Conservation (phyloP, 2,329 filamentous ascomycete genomes). For the Leptodontidium sp. region DNA sequence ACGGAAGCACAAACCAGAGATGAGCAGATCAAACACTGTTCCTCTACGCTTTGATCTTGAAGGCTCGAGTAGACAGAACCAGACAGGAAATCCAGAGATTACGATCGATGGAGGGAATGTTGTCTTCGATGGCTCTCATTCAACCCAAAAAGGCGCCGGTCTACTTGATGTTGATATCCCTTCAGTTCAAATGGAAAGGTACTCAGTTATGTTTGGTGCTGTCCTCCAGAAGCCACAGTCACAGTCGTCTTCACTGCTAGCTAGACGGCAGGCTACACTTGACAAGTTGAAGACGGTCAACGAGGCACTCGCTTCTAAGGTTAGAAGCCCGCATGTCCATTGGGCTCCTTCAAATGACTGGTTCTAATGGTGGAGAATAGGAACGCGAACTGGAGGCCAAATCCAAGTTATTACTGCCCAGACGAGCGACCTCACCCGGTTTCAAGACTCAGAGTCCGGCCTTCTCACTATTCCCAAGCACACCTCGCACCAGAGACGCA, state of each 20-base stretch:
- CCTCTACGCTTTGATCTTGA: constrained; percentile 37
- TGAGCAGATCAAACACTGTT: constrained; percentile 42
- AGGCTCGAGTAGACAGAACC: constrained; percentile 28
- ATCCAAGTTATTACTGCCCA: constrained; percentile 43
- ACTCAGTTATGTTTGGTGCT: constrained; percentile 91
- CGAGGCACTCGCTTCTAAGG: constrained; percentile 52
- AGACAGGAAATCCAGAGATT: constrained; percentile 35
- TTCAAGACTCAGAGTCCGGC: constrained; percentile 53
- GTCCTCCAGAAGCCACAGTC: constrained; percentile 61
- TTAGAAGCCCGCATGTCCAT: constrained; percentile 33
- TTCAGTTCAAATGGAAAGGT: constrained; percentile 81
- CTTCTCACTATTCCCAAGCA: constrained; percentile 50
- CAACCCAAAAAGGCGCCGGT: constrained; percentile 38
- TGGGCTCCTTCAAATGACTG: constrained; percentile 23
- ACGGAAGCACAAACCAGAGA: constrained; percentile 37
- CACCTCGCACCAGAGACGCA: constrained; percentile 33
- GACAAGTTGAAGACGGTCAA: constrained; percentile 64
- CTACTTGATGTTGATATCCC: constrained; percentile 83
- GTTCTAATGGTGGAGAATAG: constrained; percentile 40
- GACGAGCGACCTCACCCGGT: constrained; percentile 60
- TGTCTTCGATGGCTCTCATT: constrained; percentile 13
- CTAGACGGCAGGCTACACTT: constrained; percentile 65
- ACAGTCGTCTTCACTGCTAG: constrained; percentile 52
- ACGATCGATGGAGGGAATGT: constrained; percentile 37
- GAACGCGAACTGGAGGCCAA: constrained; percentile 49